Base-by-base conservation (phyloP, 371 early-diverging fungal genomes). In the Mucor sp. region DNA sequence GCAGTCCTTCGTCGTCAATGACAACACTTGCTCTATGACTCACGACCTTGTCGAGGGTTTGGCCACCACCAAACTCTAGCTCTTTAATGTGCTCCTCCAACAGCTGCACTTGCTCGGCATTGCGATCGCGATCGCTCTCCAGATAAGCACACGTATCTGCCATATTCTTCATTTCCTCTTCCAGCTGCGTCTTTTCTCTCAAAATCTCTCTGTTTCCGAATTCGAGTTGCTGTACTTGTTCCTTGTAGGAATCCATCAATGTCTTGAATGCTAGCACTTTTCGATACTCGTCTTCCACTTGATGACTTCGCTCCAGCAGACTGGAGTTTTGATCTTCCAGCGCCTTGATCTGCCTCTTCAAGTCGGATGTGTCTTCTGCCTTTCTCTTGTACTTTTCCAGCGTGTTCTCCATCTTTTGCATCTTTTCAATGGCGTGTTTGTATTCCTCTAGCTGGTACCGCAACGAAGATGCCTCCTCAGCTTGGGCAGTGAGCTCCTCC, bases 381-480 rank as follows among this genome's bases (percentile, higher is more conserved):
- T 93, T 92, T 69, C 93, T 88, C 74, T 94, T 95, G 82, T 95
- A 98, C 72, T 97, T 97, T 65, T 96, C 97, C 39, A 95, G 80
- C 28, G 91, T 85, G 35, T 87, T 92, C 72, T 97, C 97, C 37
- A 93, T 85, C 77, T 92, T 94, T 74, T 91, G 90, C 63, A 96
- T 85, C 65, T 91, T 92, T 62, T 97, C 97, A 15, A 91, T 90
- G 0, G 90, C 85, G 69, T 94, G 95, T 60, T 88, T 85, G 72
- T 94, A 90, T 73, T 96, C 97, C 64, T 96, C 94, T 28, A 95
- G 71, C 72, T 97, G 90, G 69, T 97, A 96, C 62, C 73, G 87
- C 62, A 97, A 75, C 11, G 85, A 80, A 14, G 80, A 77, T 0
- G 86, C 89, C 67, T 94, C 94, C 15, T 93, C 94, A 6, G 89